These are phyloP conservation scores for Epithemia pelagica DNA, from an alignment of 108 stramenopile species.

Conservation along the genomic window DNA sequence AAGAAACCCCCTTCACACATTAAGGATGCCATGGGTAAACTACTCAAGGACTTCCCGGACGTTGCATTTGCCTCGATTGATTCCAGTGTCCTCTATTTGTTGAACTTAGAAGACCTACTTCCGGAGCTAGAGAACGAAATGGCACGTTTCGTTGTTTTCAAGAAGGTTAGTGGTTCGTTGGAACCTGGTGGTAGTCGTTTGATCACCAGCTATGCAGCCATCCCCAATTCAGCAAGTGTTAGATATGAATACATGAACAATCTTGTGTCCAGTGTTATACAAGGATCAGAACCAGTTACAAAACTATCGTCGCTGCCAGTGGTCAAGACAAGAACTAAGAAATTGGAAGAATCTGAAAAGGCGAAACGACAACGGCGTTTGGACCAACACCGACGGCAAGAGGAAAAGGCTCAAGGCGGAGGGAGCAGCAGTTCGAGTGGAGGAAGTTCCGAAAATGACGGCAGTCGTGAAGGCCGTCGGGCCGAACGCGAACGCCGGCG, in stretches of 20 bases:
- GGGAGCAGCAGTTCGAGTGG: constrained; percentile 12
- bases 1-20: constrained; percentile 58
- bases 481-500: constrained; percentile 78
- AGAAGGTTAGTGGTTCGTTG: constrained; percentile 64
- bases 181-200: constrained; percentile 49
- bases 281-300: constrained; percentile 29
- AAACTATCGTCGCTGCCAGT: constrained; percentile 55
- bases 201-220: constrained; percentile 54
- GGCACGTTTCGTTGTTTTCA: constrained; percentile 77
- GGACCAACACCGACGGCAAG: constrained; percentile 33
- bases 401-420: constrained; percentile 29
- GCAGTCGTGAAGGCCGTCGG: constrained; percentile 59
- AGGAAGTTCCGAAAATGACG: constrained; percentile 45
- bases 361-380: constrained; percentile 64
- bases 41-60: constrained; percentile 62
- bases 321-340: constrained; percentile 80
- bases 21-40: constrained; percentile 72
- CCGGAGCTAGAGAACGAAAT: constrained; percentile 62
- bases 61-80: constrained; percentile 77
- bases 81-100: constrained; percentile 56
- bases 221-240: constrained; percentile 34
- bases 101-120: constrained; percentile 68
- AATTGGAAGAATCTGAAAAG: constrained; percentile 65
- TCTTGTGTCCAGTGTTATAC: constrained; percentile 39
- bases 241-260: constrained; percentile 63